These are phyloP conservation scores for Silene uniflora DNA, from an alignment of 148 eudicot species.

Conservation along the genomic window DNA sequence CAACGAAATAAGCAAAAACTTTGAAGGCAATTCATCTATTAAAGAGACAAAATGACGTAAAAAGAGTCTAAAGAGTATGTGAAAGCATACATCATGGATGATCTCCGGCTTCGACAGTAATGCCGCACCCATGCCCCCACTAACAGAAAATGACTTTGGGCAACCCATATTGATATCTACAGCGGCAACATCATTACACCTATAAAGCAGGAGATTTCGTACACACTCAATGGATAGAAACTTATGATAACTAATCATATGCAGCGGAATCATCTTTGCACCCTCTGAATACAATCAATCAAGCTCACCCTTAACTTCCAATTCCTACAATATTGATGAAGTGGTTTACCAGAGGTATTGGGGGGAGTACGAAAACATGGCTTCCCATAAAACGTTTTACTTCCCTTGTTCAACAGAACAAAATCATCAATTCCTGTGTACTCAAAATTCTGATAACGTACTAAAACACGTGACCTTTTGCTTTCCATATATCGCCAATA, in stretches of 20 bases:
- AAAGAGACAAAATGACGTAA: conserved; percentile 6
- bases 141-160: conserved; percentile 79
- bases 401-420: background rate
- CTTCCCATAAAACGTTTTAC: background rate
- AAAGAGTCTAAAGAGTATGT: background rate
- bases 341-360: background rate
- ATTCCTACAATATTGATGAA: background rate
- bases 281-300: background rate
- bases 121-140: conserved; percentile 99
- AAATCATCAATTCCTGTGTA: background rate
- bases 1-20: background rate
- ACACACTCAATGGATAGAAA: background rate
- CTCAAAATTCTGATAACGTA: background rate
- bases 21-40: background rate
- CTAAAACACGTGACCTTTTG: background rate
- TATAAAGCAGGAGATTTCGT: conserved; percentile 12
- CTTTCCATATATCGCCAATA: background rate
- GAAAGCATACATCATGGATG: conserved; percentile 69
- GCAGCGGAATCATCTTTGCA: background rate
- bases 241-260: background rate
- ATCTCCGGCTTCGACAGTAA: conserved; percentile 73
- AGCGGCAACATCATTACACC: conserved; percentile 93
- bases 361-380: background rate
- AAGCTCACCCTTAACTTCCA: background rate
- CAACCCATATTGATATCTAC: conserved; percentile 93